Evolutionary conservation across 2,329 filamentous ascomycete genomes (phyloP), one percentile per base, ranked within the genome.

Genomic region (Pseudogymnoascus sp.): DNA sequence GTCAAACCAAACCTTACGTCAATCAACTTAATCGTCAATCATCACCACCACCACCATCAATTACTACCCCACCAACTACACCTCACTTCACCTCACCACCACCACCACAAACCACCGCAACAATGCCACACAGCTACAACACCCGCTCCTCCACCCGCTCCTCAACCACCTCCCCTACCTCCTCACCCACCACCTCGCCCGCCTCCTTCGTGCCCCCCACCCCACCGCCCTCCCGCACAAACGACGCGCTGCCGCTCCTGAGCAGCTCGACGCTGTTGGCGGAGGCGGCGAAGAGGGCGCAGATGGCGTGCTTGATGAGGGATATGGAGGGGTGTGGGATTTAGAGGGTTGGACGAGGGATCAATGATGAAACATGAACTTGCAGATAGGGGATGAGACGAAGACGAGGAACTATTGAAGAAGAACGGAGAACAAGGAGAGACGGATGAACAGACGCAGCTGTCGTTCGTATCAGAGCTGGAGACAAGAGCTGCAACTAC

Each of bases 271-370:
- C 84, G 64, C 83, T 97, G 31, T 83, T 97, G 44, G 93, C 93
- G 36, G 93, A 97, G 79, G 93, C 93, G 1, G 93, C 92, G 47
- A 96, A 96, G 77, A 83, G 93, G 44, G 93, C 93, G 9, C 91
- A 97, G 76, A 90, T 97, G 81, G 91, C 91, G 44, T 87, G 92
- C 71, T 80, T 97, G 74, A 89, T 93, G 81, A 83, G 93, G 66
- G 93, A 97, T 76, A 82, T 97, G 72, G 91, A 91, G 71, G 84
- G 40, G 40, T 44, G 40, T 44, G 40, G 40, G 40, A 44, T 44
- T 44, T 44, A 44, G 19, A 19, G 7, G 3, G 9, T 13, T n/a
- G n/a, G n/a, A n/a, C n/a, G n/a, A n/a, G n/a, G n/a, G n/a, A n/a
- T n/a, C n/a, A n/a, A n/a, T n/a, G n/a, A n/a, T n/a, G n/a, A n/a